phyloP scores from a whole-genome alignment of 768 basidiomycete species.

The Candolleomyces eurysporus region DNA sequence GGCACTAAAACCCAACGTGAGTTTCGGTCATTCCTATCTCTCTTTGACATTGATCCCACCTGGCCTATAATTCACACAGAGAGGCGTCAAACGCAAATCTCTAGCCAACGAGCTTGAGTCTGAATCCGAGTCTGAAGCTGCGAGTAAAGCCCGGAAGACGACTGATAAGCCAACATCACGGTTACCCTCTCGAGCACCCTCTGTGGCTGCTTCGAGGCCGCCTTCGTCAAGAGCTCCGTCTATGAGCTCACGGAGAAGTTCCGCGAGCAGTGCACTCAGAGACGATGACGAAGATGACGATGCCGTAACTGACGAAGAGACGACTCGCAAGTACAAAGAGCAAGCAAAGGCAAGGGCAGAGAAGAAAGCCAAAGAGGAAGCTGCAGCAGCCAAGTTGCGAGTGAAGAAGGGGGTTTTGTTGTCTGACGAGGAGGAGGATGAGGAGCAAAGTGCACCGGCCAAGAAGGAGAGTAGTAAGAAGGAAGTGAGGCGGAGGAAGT shows the following conservation, averaged over 20 bases:
- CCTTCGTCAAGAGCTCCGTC: constrained; percentile 6
- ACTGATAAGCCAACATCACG: constrained; percentile 12
- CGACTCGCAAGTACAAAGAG: not conserved
- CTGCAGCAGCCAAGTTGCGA: constrained; percentile 16
- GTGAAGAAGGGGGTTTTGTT: constrained; percentile 48
- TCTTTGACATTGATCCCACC: not conserved
- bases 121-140: constrained; percentile 14
- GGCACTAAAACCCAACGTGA: constrained; percentile 2
- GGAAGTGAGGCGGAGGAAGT: constrained; percentile 31
- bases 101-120: constrained; percentile 18
- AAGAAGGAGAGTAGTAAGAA: constrained; percentile 24
- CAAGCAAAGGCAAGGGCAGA: constrained; percentile 15
- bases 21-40: not conserved
- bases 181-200: constrained; percentile 7
- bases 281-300: not conserved
- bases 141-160: constrained; percentile 11
- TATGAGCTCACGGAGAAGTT: not conserved
- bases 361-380: too few species aligned
- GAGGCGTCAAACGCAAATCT: constrained; percentile 47
- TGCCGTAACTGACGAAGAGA: not conserved
- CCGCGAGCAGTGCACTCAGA: not conserved
- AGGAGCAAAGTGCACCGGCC: constrained; percentile 27
- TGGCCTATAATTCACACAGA: constrained; percentile 19
- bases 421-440: constrained; percentile 65
- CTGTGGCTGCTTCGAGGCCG: constrained; percentile 3